Base-by-base conservation (phyloP, 2,329 filamentous ascomycete species). In the Fusarium sp. region DNA sequence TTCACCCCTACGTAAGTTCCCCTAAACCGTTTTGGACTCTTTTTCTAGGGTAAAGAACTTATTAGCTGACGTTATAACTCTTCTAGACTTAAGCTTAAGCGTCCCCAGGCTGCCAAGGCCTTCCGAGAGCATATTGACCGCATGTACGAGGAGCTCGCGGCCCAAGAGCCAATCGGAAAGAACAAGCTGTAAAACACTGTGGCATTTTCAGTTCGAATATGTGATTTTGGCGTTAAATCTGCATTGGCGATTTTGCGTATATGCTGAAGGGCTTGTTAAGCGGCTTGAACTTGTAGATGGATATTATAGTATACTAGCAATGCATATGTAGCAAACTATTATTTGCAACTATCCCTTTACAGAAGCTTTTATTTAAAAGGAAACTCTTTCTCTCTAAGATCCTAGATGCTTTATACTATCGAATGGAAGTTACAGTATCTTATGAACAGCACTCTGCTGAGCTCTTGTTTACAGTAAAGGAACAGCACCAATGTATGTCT, bases 1-100 rank as follows among this genome's bases (percentile, higher is more conserved):
- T 82, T 94, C 77, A 96, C 93, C 22, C 93, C 93, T 24, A 97
- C 93, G 92, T 95, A 87, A 89, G 92, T 88, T 57, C 22, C 41
- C 16, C 20, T n/a, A 7, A 41, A 5, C 32, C n/a, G 6, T 14
- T 12, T 46, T 13, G 4, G 14, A 7, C 6, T 22, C 13, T 13
- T 16, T 20, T 29, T 30, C 8, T 41, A n/a, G 11, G 13, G 14
- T 9, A 41, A 18, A 20, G 10, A 27, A 40, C n/a, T 3, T 14
- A 8, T 30, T 51, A 48, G 25, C 63, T 76, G 56, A 76, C 57
- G n/a, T 8, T 29, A 20, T 16, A 9, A 60, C 59, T 11, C 24
- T 18, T 18, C 8, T 67, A 89, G 87, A 27, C 81, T 90, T 25
- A 90, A 90, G 78, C 80, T 89, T 48, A 90, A 89, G 83, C 83